Base-by-base conservation (phyloP, 1,139 yeast genomes). In the Dujonia santamariae region DNA sequence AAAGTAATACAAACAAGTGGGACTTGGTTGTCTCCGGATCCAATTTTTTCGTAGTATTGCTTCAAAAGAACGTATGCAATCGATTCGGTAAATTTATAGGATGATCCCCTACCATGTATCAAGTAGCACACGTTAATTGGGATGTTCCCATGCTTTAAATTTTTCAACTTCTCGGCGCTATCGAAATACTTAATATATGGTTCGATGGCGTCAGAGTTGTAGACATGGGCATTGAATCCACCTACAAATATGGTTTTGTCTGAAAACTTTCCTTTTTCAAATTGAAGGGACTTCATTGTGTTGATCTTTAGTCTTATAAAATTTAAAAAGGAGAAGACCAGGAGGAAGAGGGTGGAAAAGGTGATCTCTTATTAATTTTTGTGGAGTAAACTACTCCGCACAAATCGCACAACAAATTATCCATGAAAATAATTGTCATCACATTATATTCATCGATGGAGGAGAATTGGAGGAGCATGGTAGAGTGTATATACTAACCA, bases 1-100 rank as follows among this genome's bases (percentile, higher is more conserved):
- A 77, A 77, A 0, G 80, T 61, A 9, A 77, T 72, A 32, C 76
- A 71, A 23, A 78, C 56, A 31, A 74, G 48, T 3, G 72, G 62
- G 18, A 46, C 46, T 19, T 47, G 37, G 9, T 40, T 37, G 0
- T 41, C 39, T 2, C 36, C 37, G 1, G 50, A 49, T 4, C 26
- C 26, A 7, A 6, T 15, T 17, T 48, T 44, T 7, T 39, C 36
- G 32, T 59, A 50, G 43, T 54, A 59, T 31, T 55, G 56, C n/a
- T 53, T 44, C 19, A 63, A 48, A 1, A 61, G 44, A 13, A 44
- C 47, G 39, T 56, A 51, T 0, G 70, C 74, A 25, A 60, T 40
- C 1, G 59, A 43, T 41, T 61, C 69, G 16, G 70, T 56, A 27
- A 41, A 45, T 14, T 47, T 48, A 45, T 57, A 51, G 36, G 48